A percentile compares a stretch with the other conserved stretches of the same genome.
These are phyloP conservation scores for Carex kokanica DNA, from an alignment of 176 grass and related monocot genomes.

Conservation along the genomic window DNA sequence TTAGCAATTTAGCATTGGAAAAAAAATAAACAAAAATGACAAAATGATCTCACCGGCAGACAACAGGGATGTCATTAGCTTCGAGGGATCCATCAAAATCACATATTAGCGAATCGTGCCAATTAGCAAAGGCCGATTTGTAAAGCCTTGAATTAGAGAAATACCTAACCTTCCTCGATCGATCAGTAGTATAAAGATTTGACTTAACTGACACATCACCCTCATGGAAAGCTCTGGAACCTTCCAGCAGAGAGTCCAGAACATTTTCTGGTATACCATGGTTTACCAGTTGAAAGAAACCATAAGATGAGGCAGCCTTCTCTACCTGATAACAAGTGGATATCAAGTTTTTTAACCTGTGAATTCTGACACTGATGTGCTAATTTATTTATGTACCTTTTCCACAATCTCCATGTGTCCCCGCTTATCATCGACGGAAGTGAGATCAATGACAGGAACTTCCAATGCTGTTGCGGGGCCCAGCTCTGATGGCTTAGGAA, in stretches of 20 bases:
- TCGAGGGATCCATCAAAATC: constrained; percentile 28
- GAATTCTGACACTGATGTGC: background rate
- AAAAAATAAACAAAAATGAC: background rate
- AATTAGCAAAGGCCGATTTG: constrained; percentile 27
- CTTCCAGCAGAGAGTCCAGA: constrained; percentile 9
- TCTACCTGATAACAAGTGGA: constrained; percentile 8
- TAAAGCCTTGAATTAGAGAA: constrained; percentile 29
- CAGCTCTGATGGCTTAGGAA: background rate
- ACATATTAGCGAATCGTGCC: constrained; percentile 15
- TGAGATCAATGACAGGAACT: constrained; percentile 26
- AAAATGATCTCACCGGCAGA: constrained; percentile 8
- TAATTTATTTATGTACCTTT: background rate
- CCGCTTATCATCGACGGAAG: background rate
- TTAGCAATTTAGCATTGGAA: background rate
- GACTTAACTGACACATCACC: constrained; percentile 21
- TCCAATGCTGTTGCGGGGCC: background rate
- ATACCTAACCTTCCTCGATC: constrained; percentile 22
- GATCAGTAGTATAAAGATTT: constrained; percentile 21
- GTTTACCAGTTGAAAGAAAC: constrained; percentile 25
- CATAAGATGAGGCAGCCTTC: constrained; percentile 25
- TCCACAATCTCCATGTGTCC: background rate
- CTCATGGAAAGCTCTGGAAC: constrained; percentile 25
- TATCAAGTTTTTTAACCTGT: background rate
- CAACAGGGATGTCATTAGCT: constrained; percentile 10
- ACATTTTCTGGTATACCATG: constrained; percentile 19